Evolutionary conservation across 768 basidiomycete species (phyloP).

Genomic region (Tulasnella sp.): DNA sequence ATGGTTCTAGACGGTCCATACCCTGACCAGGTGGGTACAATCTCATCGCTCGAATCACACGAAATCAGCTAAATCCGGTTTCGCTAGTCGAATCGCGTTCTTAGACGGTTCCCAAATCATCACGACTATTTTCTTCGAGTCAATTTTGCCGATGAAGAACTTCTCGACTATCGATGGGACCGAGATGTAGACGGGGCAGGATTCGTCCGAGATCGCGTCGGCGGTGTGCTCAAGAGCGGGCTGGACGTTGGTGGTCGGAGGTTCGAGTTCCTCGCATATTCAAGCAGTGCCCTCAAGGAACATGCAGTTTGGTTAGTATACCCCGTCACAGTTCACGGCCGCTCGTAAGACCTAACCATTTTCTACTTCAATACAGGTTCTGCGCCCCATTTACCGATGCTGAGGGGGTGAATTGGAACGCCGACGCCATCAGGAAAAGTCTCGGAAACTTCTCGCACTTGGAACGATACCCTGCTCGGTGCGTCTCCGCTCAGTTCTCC

Average conservation of each 20-base stretch:
- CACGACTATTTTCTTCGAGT: constrained; percentile 69
- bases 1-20: constrained; percentile 68
- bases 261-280: constrained; percentile 60
- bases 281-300: constrained; percentile 59
- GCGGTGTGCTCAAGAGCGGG: constrained; percentile 44
- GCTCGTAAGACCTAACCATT: background rate
- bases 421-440: constrained; percentile 39
- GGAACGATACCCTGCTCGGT: constrained; percentile 28
- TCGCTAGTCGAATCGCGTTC: constrained; percentile 63
- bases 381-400: constrained; percentile 40
- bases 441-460: constrained; percentile 41
- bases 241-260: constrained; percentile 46
- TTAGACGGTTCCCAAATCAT: constrained; percentile 50
- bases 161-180: constrained; percentile 58
- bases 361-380: constrained; percentile 27
- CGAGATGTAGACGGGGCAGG: constrained; percentile 46
- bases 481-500: background rate
- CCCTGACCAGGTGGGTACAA: constrained; percentile 10
- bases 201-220: constrained; percentile 50
- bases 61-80: background rate
- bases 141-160: constrained; percentile 76
- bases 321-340: background rate
- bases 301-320: constrained; percentile 57
- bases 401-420: constrained; percentile 27
- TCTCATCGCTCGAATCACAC: constrained; percentile 18